A percentile compares a stretch with the other conserved stretches of the same genome.
Conservation (phyloP, 768 basidiomycete genomes). For the Pleurotus djamor region DNA sequence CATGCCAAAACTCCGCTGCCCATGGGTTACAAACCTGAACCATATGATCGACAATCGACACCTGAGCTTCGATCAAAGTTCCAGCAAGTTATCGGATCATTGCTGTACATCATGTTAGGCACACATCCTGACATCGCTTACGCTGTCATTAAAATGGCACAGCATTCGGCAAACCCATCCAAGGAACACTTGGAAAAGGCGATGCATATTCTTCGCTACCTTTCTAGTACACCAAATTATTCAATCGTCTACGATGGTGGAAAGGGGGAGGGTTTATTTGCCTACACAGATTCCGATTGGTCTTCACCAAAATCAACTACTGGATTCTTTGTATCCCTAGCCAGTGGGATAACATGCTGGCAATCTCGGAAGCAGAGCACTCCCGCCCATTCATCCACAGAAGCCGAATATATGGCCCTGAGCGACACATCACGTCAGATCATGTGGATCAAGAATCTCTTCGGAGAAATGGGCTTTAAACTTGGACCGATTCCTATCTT, state of each 20-base stretch:
- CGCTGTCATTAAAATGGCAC: conserved; percentile 17
- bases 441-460: conserved; percentile 16
- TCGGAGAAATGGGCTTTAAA: conserved; percentile 11
- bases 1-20: conserved; percentile 11
- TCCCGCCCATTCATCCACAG: conserved; percentile 25
- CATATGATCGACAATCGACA: not conserved
- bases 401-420: conserved; percentile 29
- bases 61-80: not conserved
- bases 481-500: not conserved
- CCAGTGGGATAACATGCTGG: conserved; percentile 26
- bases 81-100: conserved; percentile 22
- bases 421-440: conserved; percentile 17
- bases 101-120: conserved; percentile 10
- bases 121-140: conserved; percentile 27
- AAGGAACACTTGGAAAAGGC: conserved; percentile 20
- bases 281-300: conserved; percentile 19
- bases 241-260: conserved; percentile 14
- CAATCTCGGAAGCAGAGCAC: conserved; percentile 25
- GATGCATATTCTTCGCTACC: conserved; percentile 23
- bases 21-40: not conserved
- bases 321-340: conserved; percentile 23
- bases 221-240: conserved; percentile 17
- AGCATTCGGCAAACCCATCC: conserved; percentile 18
- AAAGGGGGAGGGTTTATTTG: conserved; percentile 5
- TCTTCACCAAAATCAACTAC: conserved; percentile 21